Conservation (phyloP, 805 yeast genomes). For the Kodamaea kakaduensis region DNA sequence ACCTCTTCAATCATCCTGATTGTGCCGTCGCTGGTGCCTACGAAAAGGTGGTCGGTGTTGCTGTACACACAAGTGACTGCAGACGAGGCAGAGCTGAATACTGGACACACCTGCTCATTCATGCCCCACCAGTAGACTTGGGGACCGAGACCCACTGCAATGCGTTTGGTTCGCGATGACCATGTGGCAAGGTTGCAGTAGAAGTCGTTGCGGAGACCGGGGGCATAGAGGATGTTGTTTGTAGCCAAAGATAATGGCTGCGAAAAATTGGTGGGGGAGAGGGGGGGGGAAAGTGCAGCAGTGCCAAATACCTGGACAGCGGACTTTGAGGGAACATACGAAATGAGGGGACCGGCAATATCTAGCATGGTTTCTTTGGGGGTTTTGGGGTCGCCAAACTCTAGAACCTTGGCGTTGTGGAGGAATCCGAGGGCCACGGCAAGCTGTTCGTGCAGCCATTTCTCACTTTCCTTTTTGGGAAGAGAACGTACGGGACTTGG, state of each 20-base stretch:
- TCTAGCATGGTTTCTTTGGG: slow-evolving; percentile 8
- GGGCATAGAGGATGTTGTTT: slow-evolving; percentile 43
- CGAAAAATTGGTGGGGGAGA: neutral
- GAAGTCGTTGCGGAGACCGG: slow-evolving; percentile 69
- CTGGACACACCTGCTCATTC: slow-evolving; percentile 37
- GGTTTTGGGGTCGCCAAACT: neutral
- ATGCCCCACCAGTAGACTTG: slow-evolving; percentile 64
- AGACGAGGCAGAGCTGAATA: slow-evolving; percentile 35
- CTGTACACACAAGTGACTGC: slow-evolving; percentile 56
- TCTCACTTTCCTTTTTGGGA: slow-evolving; percentile 1
- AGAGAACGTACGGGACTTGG: no score
- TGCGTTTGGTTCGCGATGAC: slow-evolving; percentile 47
- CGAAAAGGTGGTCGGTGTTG: slow-evolving; percentile 46
- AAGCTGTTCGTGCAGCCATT: neutral
- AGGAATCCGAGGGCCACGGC: slow-evolving; percentile 44
- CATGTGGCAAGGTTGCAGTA: slow-evolving; percentile 74
- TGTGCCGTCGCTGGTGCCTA: slow-evolving; percentile 60
- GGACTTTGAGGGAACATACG: slow-evolving; percentile 11
- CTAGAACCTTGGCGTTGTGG: slow-evolving; percentile 39
- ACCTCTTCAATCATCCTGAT: slow-evolving; percentile 44
- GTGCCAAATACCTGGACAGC: slow-evolving; percentile 11
- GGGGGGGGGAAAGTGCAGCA: neutral
- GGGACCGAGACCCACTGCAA: slow-evolving; percentile 65
- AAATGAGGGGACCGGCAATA: slow-evolving; percentile 16
- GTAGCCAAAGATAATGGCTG: slow-evolving; percentile 5